Evolutionary conservation across 176 grass and related monocot genomes (phyloP), one percentile per base, ranked within the genome.

Genomic region (Paspalum vaginatum): DNA sequence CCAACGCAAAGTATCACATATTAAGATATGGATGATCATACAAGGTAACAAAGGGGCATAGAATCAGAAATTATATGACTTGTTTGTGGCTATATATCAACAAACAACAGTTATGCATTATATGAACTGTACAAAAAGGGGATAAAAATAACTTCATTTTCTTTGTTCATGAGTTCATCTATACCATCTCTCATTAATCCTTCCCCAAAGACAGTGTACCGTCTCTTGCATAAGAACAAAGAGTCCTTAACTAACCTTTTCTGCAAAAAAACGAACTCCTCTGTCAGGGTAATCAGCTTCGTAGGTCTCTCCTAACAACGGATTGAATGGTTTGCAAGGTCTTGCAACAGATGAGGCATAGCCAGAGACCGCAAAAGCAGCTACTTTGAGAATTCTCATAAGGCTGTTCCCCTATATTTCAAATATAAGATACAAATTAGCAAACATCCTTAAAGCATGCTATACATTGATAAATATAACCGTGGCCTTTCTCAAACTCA

Each of bases 331-430:
- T 83, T 98, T 98, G 92, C 96, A 95, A 48, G 81, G 88, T 65
- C 92, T 91, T 58, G 86, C 90, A 37, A 84, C 88, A 76, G 96
- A 95, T 47, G 96, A 98, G 72, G 96, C 90, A 93, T 98, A 98
- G 61, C 90, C 92, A 49, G 96, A 92, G 61, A 88, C 86, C 41
- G 92, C 92, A 93, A 98, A 98, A 59, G 96, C 85, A 22, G 92
- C 96, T 76, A 98, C 92, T 89, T 98, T 93, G 38, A 98, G 86
- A 76, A 98, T 89, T 89, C 96, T 91, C 92, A 91, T 98, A 25
- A 98, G 65, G 72, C 72, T 88, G 85, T 95, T 87, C 50, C 92
- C 96, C 96, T 98, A 86, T 56, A 87, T 74, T 83, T 65, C 44
- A 86, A 71, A 73, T 81, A 49, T 32, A 77, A 74, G 20, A 85